Base-by-base conservation (phyloP, 1,284 basidiomycete genomes). In the Pseudozyma flocculosa region DNA sequence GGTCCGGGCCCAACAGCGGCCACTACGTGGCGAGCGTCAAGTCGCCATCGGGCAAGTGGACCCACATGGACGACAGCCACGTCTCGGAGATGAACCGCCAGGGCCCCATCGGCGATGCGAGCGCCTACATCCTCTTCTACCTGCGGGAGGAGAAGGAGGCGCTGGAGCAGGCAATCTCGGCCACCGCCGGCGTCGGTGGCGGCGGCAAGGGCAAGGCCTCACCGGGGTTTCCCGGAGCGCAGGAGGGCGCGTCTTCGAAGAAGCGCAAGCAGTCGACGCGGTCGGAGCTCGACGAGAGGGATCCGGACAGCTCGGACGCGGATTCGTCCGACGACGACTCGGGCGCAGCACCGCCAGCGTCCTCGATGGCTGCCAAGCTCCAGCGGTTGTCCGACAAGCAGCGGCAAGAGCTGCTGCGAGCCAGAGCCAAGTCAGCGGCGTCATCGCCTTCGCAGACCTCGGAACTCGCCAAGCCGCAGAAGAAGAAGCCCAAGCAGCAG, bases 61-160 rank as follows among this genome's bases (percentile, higher is more conserved):
- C 85, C 78, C 86, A 91, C 79, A 93, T 93, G 86, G 95, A 98
- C 80, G 95, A 99, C 79, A 90, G 92, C 37, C 82, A 82, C 38
- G 87, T 92, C 36, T 82, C 30, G 72, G 80, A 45, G 53, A 80
- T 61, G 50, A 45, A 40, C 17, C 40, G 45, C 40, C 5, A 80
- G 18, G 60, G 56, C 30, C 67, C 65, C 2, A 37, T 86, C 24
- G 81, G 82, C 56, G 84, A 87, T 79, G 88, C 86, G 79, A 90
- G 85, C 66, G 95, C 94, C 45, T 98, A 98, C 71, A 84, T 97
- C 53, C 82, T 98, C 45, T 94, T 94, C 80, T 98, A 98, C 79
- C 83, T 92, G 40, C 85, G 86, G 44, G 86, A 87, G 61, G 61
- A 66, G 42, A 58, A 66, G 23, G 58, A 64, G 40, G 44, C 46